phyloP scores from a whole-genome alignment of 108 stramenopile species.

The Cyclotella atomus region DNA sequence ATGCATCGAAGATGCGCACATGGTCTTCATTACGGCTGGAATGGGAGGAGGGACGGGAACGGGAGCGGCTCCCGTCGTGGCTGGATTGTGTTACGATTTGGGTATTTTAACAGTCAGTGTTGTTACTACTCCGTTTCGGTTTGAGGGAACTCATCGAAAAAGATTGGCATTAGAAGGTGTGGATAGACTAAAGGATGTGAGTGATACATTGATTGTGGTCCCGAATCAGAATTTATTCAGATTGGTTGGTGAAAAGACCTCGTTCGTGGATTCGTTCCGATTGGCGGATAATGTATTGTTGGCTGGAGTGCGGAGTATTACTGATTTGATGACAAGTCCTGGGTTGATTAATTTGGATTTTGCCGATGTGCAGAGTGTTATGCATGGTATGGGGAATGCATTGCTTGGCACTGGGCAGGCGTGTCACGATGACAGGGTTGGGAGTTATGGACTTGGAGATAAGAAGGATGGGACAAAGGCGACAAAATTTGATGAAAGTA shows the following conservation, averaged over 20 bases:
- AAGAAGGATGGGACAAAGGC: slow-evolving; percentile 22
- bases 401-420: slow-evolving; percentile 78
- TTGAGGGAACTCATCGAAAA: slow-evolving; percentile 77
- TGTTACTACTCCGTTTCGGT: slow-evolving; percentile 87
- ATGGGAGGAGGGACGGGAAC: slow-evolving; percentile 89
- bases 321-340: slow-evolving; percentile 83
- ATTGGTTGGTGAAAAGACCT: slow-evolving; percentile 69
- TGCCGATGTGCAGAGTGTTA: slow-evolving; percentile 85
- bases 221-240: slow-evolving; percentile 84
- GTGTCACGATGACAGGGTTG: slow-evolving; percentile 22
- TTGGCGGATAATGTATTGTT: slow-evolving; percentile 86
- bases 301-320: slow-evolving; percentile 83
- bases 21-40: slow-evolving; percentile 84
- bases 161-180: slow-evolving; percentile 71
- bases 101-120: slow-evolving; percentile 85
- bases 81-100: slow-evolving; percentile 75
- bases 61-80: slow-evolving; percentile 84
- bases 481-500: no score
- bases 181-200: slow-evolving; percentile 54
- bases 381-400: slow-evolving; percentile 85
- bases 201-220: slow-evolving; percentile 87
- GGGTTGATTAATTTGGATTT: slow-evolving; percentile 89
- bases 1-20: slow-evolving; percentile 67
- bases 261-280: slow-evolving; percentile 74
- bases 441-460: slow-evolving; percentile 23